These are phyloP conservation scores for Syncephalastrum monosporum DNA, from an alignment of 371 early-diverging fungal species.

Conservation along the genomic window DNA sequence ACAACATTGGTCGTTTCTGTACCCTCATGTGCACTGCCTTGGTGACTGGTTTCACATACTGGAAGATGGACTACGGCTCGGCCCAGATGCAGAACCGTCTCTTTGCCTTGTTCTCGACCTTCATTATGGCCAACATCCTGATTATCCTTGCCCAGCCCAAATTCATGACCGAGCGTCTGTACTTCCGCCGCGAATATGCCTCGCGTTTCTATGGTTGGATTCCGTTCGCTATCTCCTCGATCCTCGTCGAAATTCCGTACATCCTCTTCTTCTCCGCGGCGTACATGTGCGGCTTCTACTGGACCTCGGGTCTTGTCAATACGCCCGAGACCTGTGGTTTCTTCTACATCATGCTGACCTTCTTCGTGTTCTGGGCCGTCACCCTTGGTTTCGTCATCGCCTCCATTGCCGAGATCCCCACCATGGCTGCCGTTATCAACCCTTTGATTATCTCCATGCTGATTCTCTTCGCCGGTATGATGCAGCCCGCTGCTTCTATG, in stretches of 20 bases:
- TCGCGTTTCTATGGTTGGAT: conserved; percentile 68
- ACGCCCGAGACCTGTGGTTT: conserved; percentile 44
- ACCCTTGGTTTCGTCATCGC: conserved; percentile 67
- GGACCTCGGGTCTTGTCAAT: conserved; percentile 55
- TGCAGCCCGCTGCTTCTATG: conserved; percentile 55
- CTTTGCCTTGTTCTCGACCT: conserved; percentile 64
- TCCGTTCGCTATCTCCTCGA: conserved; percentile 53
- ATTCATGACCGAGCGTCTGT: conserved; percentile 64
- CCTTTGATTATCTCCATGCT: conserved; percentile 62
- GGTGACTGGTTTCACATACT: conserved; percentile 57
- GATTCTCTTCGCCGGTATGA: conserved; percentile 62
- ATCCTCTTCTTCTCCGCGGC: conserved; percentile 44
- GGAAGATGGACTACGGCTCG: conserved; percentile 44
- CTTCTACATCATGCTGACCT: conserved; percentile 53
- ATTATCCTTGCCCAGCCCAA: conserved; percentile 68
- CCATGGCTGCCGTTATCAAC: conserved; percentile 59
- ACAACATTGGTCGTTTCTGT: conserved; percentile 58
- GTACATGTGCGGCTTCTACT: conserved; percentile 62
- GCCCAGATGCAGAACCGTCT: conserved; percentile 62
- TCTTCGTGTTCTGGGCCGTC: conserved; percentile 55
- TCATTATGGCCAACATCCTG: conserved; percentile 41
- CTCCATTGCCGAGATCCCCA: conserved; percentile 53
- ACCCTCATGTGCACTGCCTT: conserved; percentile 42
- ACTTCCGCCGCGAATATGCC: conserved; percentile 66
- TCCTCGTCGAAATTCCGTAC: conserved; percentile 57